A percentile compares a stretch with the other conserved stretches of the same genome.
These are phyloP conservation scores for Dictyophora rubrovolvata DNA, from an alignment of 768 basidiomycete species.

Conservation along the genomic window DNA sequence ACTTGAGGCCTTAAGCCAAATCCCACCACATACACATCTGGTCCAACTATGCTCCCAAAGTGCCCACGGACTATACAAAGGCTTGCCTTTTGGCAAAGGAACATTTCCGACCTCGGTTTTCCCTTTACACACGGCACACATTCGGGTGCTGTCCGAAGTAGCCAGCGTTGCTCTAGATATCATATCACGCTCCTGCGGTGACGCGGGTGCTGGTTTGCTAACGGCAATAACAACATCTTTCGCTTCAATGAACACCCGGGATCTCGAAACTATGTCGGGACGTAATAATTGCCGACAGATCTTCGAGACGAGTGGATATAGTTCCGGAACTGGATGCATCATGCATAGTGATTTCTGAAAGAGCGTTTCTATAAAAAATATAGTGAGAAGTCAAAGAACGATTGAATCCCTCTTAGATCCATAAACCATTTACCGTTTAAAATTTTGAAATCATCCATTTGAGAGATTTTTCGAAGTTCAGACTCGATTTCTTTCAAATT, in stretches of 20 bases:
- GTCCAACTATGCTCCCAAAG: conserved; percentile 58
- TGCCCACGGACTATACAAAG: conserved; percentile 30
- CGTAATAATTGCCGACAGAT: conserved; percentile 36
- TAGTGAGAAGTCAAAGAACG: not conserved
- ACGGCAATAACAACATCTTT: conserved; percentile 60
- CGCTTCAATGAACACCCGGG: conserved; percentile 63
- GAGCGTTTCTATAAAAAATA: conserved; percentile 35
- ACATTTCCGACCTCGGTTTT: conserved; percentile 34
- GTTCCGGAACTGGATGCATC: conserved; percentile 44
- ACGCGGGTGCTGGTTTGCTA: conserved; percentile 27
- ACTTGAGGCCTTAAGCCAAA: conserved; percentile 30
- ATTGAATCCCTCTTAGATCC: not conserved
- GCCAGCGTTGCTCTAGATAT: conserved; percentile 49
- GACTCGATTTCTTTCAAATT: conserved; percentile 43
- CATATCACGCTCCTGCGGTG: conserved; percentile 41
- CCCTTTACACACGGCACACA: conserved; percentile 58
- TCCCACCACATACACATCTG: conserved; percentile 64
- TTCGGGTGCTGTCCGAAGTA: conserved; percentile 26
- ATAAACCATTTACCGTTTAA: conserved; percentile 16
- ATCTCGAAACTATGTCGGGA: conserved; percentile 47
- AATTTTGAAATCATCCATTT: conserved; percentile 20
- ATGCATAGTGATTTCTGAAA: conserved; percentile 43
- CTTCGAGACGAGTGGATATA: conserved; percentile 33
- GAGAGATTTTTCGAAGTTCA: conserved; percentile 29
- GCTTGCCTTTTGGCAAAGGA: conserved; percentile 18